phyloP scores from a whole-genome alignment of 331 rosid species.

The Quercus tomentella region DNA sequence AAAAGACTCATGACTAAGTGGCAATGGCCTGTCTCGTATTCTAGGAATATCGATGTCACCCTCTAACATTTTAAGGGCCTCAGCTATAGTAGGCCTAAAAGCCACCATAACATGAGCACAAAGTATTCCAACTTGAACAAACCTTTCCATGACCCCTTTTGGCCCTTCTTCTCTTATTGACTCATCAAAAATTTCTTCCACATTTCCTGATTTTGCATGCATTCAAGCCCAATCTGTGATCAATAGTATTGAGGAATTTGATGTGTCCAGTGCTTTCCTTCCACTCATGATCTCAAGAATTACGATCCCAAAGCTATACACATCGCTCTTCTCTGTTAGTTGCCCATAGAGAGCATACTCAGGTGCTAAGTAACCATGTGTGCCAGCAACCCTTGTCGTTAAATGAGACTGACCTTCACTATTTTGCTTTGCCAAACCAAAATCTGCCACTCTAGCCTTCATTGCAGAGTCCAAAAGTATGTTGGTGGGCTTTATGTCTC shows the following conservation, averaged over 20 bases:
- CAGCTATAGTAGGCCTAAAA: conserved; percentile 74
- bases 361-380: conserved; percentile 80
- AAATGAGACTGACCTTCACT: conserved; percentile 65
- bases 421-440: conserved; percentile 72
- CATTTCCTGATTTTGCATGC: conserved; percentile 45
- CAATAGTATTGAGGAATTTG: conserved; percentile 41
- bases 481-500: conserved; percentile 75
- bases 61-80: conserved; percentile 80
- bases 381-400: conserved; percentile 80
- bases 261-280: conserved; percentile 60
- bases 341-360: conserved; percentile 85
- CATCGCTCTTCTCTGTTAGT: conserved; percentile 76
- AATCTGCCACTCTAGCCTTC: conserved; percentile 76
- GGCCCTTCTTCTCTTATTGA: conserved; percentile 50
- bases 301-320: conserved; percentile 78
- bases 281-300: conserved; percentile 86
- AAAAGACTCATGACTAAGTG: conserved; percentile 64
- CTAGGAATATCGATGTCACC: conserved; percentile 88
- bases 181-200: conserved; percentile 49
- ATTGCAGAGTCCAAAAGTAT: conserved; percentile 62
- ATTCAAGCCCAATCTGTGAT: conserved; percentile 92
- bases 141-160: conserved; percentile 70
- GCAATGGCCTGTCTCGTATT: conserved; percentile 74
- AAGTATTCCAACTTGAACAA: conserved; percentile 74
- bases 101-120: conserved; percentile 90